These are phyloP conservation scores for Ceratocystiopsis sp. DNA, from an alignment of 2,329 filamentous ascomycete species.

Conservation along the genomic window DNA sequence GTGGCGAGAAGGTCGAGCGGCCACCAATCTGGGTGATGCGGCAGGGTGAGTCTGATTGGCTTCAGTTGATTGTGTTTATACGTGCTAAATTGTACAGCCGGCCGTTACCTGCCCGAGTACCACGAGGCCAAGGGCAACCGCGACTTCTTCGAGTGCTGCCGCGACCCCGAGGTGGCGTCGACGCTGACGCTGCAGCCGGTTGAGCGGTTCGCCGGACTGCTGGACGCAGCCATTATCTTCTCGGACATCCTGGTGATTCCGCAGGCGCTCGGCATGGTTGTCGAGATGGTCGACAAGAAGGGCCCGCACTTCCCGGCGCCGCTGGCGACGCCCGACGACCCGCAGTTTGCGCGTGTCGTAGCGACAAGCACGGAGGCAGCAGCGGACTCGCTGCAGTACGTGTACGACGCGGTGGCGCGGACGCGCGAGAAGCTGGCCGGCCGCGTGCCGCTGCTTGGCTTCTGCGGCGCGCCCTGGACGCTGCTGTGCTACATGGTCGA, in stretches of 20 bases:
- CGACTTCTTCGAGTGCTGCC: constrained; percentile 98
- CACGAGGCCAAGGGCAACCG: constrained; percentile 79
- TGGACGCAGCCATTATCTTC: constrained; percentile 97
- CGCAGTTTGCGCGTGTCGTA: constrained; percentile 67
- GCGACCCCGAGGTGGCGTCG: constrained; percentile 79
- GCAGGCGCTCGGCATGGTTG: constrained; percentile 95
- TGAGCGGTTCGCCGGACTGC: constrained; percentile 73
- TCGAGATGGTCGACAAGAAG: constrained; percentile 96
- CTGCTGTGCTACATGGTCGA: constrained; percentile 98
- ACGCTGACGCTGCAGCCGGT: constrained; percentile 89
- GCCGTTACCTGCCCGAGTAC: constrained; percentile 94
- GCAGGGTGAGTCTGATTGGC: constrained; percentile 45
- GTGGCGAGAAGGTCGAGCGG: constrained; percentile 79
- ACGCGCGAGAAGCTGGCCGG: constrained; percentile 78
- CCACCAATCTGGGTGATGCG: constrained; percentile 99
- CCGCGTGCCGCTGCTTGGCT: constrained; percentile 82
- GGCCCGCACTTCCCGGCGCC: constrained; percentile 88
- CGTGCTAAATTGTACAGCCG: constrained; percentile 41
- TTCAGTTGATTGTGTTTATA: too few relatives aligned
- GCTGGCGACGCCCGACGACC: constrained; percentile 60
- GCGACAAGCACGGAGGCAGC: constrained; percentile 59
- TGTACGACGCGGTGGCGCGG: constrained; percentile 87
- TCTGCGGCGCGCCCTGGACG: constrained; percentile 95
- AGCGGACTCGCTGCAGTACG: constrained; percentile 70
- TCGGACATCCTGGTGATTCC: constrained; percentile 96